These are phyloP conservation scores for Fagopyrum tataricum DNA, from an alignment of 148 eudicot genomes.

Conservation along the genomic window DNA sequence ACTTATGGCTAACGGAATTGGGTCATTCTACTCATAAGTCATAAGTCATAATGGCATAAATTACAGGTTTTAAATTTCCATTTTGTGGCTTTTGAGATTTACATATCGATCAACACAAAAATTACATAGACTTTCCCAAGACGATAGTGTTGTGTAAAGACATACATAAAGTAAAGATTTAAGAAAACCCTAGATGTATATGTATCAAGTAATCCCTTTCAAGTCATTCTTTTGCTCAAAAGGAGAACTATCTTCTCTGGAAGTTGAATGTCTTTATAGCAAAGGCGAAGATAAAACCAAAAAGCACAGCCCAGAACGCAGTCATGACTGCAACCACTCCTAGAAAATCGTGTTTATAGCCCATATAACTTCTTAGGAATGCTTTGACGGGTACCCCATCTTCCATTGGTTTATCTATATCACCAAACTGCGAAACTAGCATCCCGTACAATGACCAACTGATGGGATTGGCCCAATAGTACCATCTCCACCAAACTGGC, in stretches of 20 bases:
- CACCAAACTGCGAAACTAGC: slow-evolving; percentile 27
- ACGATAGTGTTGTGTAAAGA: too few relatives aligned
- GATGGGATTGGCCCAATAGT: slow-evolving; percentile 24
- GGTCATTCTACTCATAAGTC: too few relatives aligned
- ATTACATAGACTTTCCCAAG: too few relatives aligned
- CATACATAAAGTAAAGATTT: too few relatives aligned
- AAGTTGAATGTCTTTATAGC: slow-evolving; percentile 23
- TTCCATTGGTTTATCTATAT: slow-evolving; percentile 16
- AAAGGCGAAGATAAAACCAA: slow-evolving; percentile 18
- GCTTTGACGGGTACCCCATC: slow-evolving; percentile 19
- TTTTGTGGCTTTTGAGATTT: too few relatives aligned
- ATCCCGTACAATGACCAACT: slow-evolving; percentile 32
- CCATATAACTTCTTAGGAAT: slow-evolving; percentile 21
- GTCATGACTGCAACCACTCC: slow-evolving; percentile 22
- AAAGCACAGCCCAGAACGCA: slow-evolving; percentile 18
- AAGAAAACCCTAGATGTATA: too few relatives aligned
- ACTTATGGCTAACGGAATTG: too few relatives aligned
- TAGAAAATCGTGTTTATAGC: slow-evolving; percentile 25
- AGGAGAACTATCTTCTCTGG: slow-evolving; percentile 11
- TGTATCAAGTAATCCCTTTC: background rate
- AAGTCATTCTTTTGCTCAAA: background rate
- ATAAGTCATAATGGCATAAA: too few relatives aligned
- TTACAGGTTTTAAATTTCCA: too few relatives aligned
- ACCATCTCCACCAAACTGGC: slow-evolving; percentile 40
- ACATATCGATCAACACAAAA: too few relatives aligned